Percentiles rank a stretch among this genome's conserved stretches.
Evolutionary conservation across 164 flowering plant genomes (phyloP).

Genomic region (Echeveria elegans): DNA sequence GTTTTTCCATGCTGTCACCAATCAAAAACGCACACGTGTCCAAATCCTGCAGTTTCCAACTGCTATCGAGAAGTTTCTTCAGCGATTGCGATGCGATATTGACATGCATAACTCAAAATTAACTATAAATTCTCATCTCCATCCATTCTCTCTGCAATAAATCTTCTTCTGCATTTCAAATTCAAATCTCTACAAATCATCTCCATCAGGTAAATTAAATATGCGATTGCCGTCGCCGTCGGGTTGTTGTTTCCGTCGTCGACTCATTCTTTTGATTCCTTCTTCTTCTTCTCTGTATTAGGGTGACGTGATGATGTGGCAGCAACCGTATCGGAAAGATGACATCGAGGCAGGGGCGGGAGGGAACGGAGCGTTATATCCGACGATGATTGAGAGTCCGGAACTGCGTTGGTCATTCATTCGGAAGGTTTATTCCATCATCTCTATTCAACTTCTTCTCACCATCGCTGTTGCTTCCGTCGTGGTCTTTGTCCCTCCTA

Average conservation of each 20-base stretch:
- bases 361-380: slow-evolving; percentile 32
- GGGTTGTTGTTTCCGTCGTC: neutral
- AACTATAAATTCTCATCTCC: too few relatives aligned
- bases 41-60: neutral
- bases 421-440: slow-evolving; percentile 54
- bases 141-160: too few relatives aligned
- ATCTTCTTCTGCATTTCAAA: too few relatives aligned
- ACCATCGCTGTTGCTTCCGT: slow-evolving; percentile 49
- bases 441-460: slow-evolving; percentile 45
- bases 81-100: slow-evolving; percentile 35
- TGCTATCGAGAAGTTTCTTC: neutral
- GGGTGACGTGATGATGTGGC: slow-evolving; percentile 33
- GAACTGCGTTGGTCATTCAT: slow-evolving; percentile 64
- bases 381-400: slow-evolving; percentile 55
- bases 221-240: neutral
- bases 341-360: slow-evolving; percentile 37
- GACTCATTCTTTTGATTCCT: neutral
- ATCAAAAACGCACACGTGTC: neutral
- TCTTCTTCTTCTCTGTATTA: too few relatives aligned
- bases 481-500: slow-evolving; percentile 40
- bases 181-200: slow-evolving; percentile 70
- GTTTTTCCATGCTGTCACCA: neutral
- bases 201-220: slow-evolving; percentile 24
- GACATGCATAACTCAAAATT: too few relatives aligned
- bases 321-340: slow-evolving; percentile 21